These are phyloP conservation scores for Agaricus blazei DNA, from an alignment of 768 basidiomycete species.

Conservation along the genomic window DNA sequence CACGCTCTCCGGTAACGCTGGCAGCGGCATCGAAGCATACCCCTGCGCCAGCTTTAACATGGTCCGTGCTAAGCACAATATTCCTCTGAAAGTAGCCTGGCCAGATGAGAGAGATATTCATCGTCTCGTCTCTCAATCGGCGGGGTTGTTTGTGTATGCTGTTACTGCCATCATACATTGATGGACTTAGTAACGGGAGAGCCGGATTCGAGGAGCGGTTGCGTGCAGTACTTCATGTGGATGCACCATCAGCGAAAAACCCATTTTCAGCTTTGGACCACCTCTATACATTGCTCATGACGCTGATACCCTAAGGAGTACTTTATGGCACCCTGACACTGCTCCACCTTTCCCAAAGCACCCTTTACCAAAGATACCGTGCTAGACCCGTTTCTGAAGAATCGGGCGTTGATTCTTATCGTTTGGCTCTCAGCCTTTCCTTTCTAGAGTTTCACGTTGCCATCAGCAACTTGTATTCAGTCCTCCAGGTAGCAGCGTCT, in stretches of 20 bases:
- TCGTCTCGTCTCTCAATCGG: no score
- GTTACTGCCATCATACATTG: not conserved
- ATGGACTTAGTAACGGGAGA: no score
- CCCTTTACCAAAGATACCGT: not conserved
- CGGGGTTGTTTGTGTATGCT: not conserved
- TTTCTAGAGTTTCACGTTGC: not conserved
- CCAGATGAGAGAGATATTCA: no score
- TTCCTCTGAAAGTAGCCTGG: no score
- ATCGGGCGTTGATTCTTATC: not conserved
- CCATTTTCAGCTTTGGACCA: not conserved
- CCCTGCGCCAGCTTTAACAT: no score
- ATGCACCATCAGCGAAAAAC: not conserved
- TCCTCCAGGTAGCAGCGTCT: not conserved
- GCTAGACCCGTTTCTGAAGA: no score
- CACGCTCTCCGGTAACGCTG: slow-evolving; percentile 1
- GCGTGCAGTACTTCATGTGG: not conserved
- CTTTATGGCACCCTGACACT: not conserved
- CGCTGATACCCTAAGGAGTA: not conserved
- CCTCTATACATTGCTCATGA: not conserved
- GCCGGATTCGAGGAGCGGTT: no score
- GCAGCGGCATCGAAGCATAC: not conserved
- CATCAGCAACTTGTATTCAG: not conserved
- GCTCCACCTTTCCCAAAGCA: not conserved
- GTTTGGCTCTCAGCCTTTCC: not conserved
- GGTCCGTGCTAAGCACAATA: no score